These are phyloP conservation scores for Pharnaceum exiguum DNA, from an alignment of 148 eudicot species.

Conservation along the genomic window DNA sequence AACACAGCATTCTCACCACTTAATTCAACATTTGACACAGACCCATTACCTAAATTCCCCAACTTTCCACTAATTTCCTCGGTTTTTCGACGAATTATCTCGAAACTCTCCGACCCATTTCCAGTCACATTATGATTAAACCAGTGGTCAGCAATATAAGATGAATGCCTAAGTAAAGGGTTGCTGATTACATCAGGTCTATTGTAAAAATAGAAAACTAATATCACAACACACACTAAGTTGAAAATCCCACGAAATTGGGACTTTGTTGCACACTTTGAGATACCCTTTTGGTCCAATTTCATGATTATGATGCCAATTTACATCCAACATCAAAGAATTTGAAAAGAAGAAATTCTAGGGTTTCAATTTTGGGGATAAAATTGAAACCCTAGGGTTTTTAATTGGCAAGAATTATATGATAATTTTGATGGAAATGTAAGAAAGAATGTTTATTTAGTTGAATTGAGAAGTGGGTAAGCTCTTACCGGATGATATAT, in stretches of 20 bases:
- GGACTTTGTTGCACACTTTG: constrained; percentile 19
- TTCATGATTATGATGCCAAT: not conserved
- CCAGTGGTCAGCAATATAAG: constrained; percentile 16
- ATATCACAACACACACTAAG: constrained; percentile 44
- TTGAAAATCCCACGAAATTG: constrained; percentile 53
- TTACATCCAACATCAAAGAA: constrained; percentile 6
- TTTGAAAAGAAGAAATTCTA: not conserved
- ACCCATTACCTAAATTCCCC: constrained; percentile 20
- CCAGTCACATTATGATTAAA: constrained; percentile 17
- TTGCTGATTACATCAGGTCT: constrained; percentile 39
- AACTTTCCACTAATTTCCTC: constrained; percentile 42
- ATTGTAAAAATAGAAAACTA: constrained; percentile 54
- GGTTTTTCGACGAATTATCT: constrained; percentile 36
- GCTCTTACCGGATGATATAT: constrained; percentile 2
- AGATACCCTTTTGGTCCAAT: constrained; percentile 24
- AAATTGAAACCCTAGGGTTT: constrained; percentile 31
- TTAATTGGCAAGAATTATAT: constrained; percentile 5
- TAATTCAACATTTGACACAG: constrained; percentile 20
- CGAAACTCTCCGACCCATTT: constrained; percentile 13
- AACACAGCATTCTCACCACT: constrained; percentile 28
- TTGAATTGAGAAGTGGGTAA: not conserved
- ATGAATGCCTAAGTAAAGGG: constrained; percentile 31
- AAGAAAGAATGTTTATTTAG: constrained; percentile 1
- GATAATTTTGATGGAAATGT: not conserved
- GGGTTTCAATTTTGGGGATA: constrained; percentile 21